Conservation (phyloP, 2,329 filamentous ascomycete genomes). For the Pseudovirgaria hyperparasitica region DNA sequence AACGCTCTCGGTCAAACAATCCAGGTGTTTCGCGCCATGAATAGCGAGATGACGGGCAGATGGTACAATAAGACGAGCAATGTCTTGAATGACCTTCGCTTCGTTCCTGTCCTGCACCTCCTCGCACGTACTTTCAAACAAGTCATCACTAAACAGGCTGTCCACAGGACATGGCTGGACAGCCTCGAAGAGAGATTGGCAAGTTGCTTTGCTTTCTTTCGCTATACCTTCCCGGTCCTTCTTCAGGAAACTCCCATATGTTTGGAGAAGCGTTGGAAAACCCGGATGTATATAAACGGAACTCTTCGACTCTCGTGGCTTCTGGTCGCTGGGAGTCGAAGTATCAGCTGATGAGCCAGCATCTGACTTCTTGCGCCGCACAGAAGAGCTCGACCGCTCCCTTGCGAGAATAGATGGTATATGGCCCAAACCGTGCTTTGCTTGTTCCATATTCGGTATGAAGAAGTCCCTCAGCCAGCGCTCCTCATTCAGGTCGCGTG, state of each 20-base stretch:
- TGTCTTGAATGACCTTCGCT: conserved; percentile 9
- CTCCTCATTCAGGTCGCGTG: too few relatives aligned
- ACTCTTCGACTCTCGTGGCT: too few relatives aligned
- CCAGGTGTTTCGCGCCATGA: conserved; percentile 15
- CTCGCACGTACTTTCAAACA: conserved; percentile 8
- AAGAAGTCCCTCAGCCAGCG: too few relatives aligned
- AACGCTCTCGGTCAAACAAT: conserved; percentile 25
- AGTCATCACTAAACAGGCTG: conserved; percentile 8
- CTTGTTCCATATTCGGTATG: too few relatives aligned
- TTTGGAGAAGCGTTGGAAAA: too few relatives aligned
- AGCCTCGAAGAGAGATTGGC: conserved; percentile 3
- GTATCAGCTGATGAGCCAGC: conserved; percentile 3
- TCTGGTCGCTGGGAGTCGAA: conserved; percentile 4
- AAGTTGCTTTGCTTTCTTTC: conserved; percentile 3
- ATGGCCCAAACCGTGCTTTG: too few relatives aligned
- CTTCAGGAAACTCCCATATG: too few relatives aligned
- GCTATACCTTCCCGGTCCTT: conserved; percentile 3
- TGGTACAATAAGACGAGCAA: conserved; percentile 5
- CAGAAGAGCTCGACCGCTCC: conserved; percentile 7
- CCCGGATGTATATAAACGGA: too few relatives aligned
- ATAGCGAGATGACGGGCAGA: conserved; percentile 25
- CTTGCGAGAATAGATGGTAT: conserved; percentile 9
- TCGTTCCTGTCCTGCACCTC: conserved; percentile 10
- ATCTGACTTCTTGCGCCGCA: too few relatives aligned
- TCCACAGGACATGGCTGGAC: conserved; percentile 2